Base-by-base conservation (phyloP, 805 yeast species). In the Metschnikowia cerradonensis region DNA sequence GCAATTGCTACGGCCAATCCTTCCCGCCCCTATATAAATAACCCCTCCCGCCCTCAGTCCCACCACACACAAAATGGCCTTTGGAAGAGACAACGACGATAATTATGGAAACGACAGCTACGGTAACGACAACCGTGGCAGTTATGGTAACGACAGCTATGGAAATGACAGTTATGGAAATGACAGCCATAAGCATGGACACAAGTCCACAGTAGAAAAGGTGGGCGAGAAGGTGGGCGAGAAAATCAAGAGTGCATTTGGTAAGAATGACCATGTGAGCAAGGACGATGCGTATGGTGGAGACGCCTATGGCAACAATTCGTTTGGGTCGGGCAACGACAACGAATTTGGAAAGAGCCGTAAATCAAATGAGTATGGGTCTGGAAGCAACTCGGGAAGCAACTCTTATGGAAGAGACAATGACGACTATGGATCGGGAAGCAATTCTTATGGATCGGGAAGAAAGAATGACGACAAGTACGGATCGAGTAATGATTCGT, bases 301-400 rank as follows among this genome's bases (percentile, higher is more conserved):
- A 14, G 58, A 58, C 43, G 59, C 67, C 2, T 65, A 64, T 51
- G 68, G 68, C 17, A 47, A 47, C 39, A 60, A 57, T 51, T 53
- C 58, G 14, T 54, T 53, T 23, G 41, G 69, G 8, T 63, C 67
- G n/a, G 57, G 64, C 13, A 39, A 20, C 3, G 41, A 23, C 15
- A 33, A 33, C 19, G 41, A 22, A 11, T 22, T 6, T 17, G 17
- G 31, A 6, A 39, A n/a, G 6, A 39, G 17, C 10, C 7, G n/a
- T n/a, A 38, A 38, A 10, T 14, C 26, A 8, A 26, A 26, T 8
- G 30, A 26, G 30, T 26, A 26, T 26, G 30, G 30, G 10, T 26
- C 30, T 23, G 26, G 26, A 26, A 8, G 11, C 30, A 26, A 8
- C 11, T 8, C 11, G 2, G 30, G 35, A 8, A 41, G 11, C 51